Base-by-base conservation (phyloP, 1,284 basidiomycete species). In the Austroboletus sp. region DNA sequence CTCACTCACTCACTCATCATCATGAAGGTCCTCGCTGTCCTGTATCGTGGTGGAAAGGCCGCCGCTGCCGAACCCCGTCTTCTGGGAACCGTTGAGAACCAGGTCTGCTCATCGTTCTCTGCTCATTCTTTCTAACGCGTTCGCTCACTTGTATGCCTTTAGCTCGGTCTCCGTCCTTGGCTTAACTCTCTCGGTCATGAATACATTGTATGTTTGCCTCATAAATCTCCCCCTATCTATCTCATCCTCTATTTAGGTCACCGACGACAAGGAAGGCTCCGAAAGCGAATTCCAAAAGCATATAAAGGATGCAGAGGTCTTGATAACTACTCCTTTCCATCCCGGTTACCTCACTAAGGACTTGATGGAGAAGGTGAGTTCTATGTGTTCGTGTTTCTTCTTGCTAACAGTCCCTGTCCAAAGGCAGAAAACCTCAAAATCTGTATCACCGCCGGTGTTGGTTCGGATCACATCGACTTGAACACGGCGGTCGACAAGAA, bases 301-400 rank as follows among this genome's bases (percentile, higher is more conserved):
- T 65, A 77, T 96, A 52, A 76, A 77, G 48, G 90, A 94, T 64
- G 79, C 81, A 35, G 84, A 87, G 63, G 74, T 88, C 47, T 65
- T 86, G 57, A 89, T 94, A 67, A 94, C 90, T 12, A 96, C 92
- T 0, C 92, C 93, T 10, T 97, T 92, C 82, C 86, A 90, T 66
- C 89, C 89, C 40, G 91, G 83, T 53, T 95, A 96, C 70, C 78
- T 94, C 50, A 93, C 89, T 5, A 75, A 71, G 32, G 89, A 93
- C 7, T 70, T 94, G 50, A 69, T 95, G 55, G 75, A 75, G 36
- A 81, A 81, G 70, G 25, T 15, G 19, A 31, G 30, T 42, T 13
- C 47, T 34, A 48, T 48, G 19, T 2, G 21, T 40, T 50, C 21
- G 48, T 39, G 17, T 19, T 19, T 36, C 16, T n/a, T 11, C 26